Evolutionary conservation across 2,329 filamentous ascomycete genomes (phyloP).

Genomic region (Herpotrichia juniperi): DNA sequence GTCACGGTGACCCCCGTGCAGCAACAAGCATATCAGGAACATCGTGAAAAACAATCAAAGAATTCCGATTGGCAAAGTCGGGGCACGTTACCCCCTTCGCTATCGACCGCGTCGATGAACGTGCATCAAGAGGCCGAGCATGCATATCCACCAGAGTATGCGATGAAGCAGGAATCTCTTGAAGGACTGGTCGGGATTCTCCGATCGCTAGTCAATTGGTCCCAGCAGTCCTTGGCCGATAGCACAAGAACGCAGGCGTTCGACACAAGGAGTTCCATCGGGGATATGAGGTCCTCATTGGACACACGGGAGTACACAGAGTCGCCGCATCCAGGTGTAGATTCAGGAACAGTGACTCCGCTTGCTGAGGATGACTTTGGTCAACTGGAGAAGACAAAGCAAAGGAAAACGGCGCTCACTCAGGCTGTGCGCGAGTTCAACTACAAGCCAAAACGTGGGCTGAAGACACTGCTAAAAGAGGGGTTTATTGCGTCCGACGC

Average conservation of each 20-base stretch:
- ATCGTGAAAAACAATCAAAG: constrained; percentile 65
- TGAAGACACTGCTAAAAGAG: constrained; percentile 82
- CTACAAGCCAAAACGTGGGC: constrained; percentile 93
- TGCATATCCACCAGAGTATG: constrained; percentile 85
- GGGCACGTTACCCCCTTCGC: constrained; percentile 82
- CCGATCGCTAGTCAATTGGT: constrained; percentile 92
- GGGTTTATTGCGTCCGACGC: constrained; percentile 84
- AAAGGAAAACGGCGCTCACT: constrained; percentile 87
- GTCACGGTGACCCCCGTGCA: constrained; percentile 76
- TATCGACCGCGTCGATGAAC: constrained; percentile 79
- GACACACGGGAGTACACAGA: constrained; percentile 70
- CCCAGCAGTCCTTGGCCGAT: constrained; percentile 67
- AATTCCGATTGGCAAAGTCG: constrained; percentile 83
- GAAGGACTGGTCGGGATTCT: constrained; percentile 89
- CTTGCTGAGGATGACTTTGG: constrained; percentile 83
- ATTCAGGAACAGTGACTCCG: constrained; percentile 52
- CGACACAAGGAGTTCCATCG: constrained; percentile 59
- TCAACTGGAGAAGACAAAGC: constrained; percentile 93
- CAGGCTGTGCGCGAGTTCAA: constrained; percentile 94
- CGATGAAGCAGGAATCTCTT: constrained; percentile 86
- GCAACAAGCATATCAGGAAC: constrained; percentile 86
- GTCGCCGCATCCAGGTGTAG: constrained; percentile 62
- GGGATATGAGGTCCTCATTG: constrained; percentile 73
- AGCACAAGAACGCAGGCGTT: constrained; percentile 50
- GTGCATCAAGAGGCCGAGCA: constrained; percentile 63